Evolutionary conservation across 495 filamentous ascomycete species (phyloP).

Genomic region (Aspergillus cristatus): DNA sequence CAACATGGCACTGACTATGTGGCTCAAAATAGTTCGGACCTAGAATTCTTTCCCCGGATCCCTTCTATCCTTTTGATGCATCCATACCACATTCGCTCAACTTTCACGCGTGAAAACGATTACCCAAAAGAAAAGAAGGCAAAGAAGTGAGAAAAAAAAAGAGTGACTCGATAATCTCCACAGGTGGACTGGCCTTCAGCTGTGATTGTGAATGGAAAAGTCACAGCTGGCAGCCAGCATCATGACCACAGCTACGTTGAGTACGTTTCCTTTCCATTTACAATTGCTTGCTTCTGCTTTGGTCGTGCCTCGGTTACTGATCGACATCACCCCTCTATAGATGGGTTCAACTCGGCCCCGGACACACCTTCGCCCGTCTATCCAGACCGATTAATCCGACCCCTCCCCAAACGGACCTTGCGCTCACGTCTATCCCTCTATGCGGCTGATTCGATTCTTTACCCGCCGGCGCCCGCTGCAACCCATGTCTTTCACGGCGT

Average conservation of each 20-base stretch:
- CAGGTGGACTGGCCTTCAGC: conserved; percentile 2
- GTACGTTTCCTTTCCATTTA: conserved; percentile 30
- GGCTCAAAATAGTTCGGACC: too few species aligned
- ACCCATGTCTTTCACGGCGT: conserved; percentile 69
- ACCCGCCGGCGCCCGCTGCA: conserved; percentile 59
- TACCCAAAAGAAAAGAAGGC: neutral
- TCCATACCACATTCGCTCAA: too few species aligned
- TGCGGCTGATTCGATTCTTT: conserved; percentile 72
- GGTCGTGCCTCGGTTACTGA: conserved; percentile 37
- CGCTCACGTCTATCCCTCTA: conserved; percentile 78
- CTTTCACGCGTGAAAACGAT: too few species aligned
- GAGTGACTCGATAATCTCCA: conserved; percentile 3
- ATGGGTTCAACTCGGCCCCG: conserved; percentile 50
- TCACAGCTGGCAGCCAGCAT: conserved; percentile 10
- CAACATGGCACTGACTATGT: too few species aligned
- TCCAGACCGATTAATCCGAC: conserved; percentile 85
- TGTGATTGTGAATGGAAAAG: conserved; percentile 20
- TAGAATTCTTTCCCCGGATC: neutral
- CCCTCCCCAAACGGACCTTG: conserved; percentile 78
- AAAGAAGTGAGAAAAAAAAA: neutral
- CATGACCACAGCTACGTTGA: conserved; percentile 39
- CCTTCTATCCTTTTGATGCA: neutral
- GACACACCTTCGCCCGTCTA: conserved; percentile 69
- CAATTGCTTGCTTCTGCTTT: conserved; percentile 17
- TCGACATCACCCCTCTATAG: conserved; percentile 30